Percentiles rank a stretch among this genome's conserved stretches.
Conservation (phyloP, 106 monocot species). For the Hemerocallis citrina region DNA sequence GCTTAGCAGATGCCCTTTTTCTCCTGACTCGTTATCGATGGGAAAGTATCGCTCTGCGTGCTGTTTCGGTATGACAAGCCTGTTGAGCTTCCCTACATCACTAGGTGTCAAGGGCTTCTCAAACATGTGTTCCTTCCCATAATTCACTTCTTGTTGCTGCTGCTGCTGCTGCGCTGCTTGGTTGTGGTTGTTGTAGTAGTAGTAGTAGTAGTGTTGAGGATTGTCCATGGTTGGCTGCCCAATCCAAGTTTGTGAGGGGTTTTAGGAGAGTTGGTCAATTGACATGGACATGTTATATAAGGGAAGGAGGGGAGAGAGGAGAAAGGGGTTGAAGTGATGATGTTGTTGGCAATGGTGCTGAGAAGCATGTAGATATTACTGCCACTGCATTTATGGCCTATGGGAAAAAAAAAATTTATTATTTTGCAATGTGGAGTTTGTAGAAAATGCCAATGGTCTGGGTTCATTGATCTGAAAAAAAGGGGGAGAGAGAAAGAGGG, state of each 20-base stretch:
- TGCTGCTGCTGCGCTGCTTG: neutral
- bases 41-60: slow-evolving; percentile 79
- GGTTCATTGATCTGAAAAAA: slow-evolving; percentile 7
- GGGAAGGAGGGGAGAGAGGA: neutral
- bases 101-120: slow-evolving; percentile 77
- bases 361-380: slow-evolving; percentile 22
- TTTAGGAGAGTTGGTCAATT: slow-evolving; percentile 19
- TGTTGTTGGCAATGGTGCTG: slow-evolving; percentile 4
- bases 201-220: slow-evolving; percentile 5
- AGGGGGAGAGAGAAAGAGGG: no score
- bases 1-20: slow-evolving; percentile 54
- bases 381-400: slow-evolving; percentile 22
- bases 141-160: neutral
- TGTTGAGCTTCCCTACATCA: slow-evolving; percentile 79
- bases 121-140: slow-evolving; percentile 42
- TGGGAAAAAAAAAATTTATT: neutral
- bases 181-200: no score
- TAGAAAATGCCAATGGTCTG: slow-evolving; percentile 17
- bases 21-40: slow-evolving; percentile 37
- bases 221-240: slow-evolving; percentile 14
- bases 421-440: neutral
- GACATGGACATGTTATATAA: slow-evolving; percentile 15
- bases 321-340: slow-evolving; percentile 10
- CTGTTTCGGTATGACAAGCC: slow-evolving; percentile 77
- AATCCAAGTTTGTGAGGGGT: slow-evolving; percentile 20